A percentile compares a stretch with the other conserved stretches of the same genome.
These are phyloP conservation scores for Fusarium irregulare DNA, from an alignment of 2,329 filamentous ascomycete species.

Conservation along the genomic window DNA sequence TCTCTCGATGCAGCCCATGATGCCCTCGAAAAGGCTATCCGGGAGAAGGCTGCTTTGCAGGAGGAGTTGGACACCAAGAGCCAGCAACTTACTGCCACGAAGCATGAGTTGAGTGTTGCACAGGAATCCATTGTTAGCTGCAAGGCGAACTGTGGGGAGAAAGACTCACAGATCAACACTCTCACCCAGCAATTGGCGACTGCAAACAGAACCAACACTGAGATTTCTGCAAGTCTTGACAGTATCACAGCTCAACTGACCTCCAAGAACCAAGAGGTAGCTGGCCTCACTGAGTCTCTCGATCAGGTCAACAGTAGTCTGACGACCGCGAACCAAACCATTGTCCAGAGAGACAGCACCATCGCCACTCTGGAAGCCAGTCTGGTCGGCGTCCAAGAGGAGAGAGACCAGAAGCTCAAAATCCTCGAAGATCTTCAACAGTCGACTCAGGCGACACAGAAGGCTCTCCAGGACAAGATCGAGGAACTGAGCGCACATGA, in stretches of 20 bases:
- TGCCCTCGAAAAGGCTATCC: not conserved
- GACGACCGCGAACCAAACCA: not conserved
- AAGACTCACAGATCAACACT: not conserved
- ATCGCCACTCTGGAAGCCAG: not conserved
- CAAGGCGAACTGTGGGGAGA: not conserved
- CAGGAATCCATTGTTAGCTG: not conserved
- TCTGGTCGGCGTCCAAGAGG: not conserved
- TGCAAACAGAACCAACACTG: not conserved
- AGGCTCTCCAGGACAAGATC: constrained; percentile 8
- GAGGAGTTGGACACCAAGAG: not conserved
- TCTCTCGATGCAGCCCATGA: not conserved
- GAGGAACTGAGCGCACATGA: not conserved
- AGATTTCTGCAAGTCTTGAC: not conserved
- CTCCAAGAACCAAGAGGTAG: not conserved
- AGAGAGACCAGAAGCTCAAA: constrained; percentile 1
- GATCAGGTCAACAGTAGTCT: not conserved
- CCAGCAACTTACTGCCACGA: not conserved
- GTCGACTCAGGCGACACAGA: not conserved
- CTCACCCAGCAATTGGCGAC: not conserved
- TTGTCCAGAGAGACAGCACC: not conserved
- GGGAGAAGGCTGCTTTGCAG: not conserved
- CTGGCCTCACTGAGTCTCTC: not conserved
- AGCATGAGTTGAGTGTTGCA: not conserved
- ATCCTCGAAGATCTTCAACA: not conserved
- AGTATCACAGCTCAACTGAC: not conserved